Conservation (phyloP, 257 asterid genomes). For the Fraxinus excelsior region DNA sequence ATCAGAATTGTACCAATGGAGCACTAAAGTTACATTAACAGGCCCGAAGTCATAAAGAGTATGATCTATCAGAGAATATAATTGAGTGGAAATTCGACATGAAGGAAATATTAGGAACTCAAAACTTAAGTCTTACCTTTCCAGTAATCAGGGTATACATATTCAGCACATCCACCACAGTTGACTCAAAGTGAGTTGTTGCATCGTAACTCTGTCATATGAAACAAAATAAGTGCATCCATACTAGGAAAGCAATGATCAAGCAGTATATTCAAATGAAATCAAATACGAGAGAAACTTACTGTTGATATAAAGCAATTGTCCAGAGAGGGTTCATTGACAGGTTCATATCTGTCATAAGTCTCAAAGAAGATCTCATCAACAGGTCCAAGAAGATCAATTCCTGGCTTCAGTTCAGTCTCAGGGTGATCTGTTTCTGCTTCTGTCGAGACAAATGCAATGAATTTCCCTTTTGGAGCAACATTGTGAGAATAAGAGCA, state of each 20-base stretch:
- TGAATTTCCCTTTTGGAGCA: slow-evolving; percentile 95
- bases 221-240: slow-evolving; percentile 24
- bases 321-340: slow-evolving; percentile 83
- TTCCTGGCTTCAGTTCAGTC: slow-evolving; percentile 85
- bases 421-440: slow-evolving; percentile 92
- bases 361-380: slow-evolving; percentile 94
- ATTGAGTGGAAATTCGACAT: neutral
- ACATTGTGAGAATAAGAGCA: slow-evolving; percentile 98
- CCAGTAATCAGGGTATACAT: slow-evolving; percentile 67
- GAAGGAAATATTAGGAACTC: neutral
- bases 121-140: slow-evolving; percentile 43
- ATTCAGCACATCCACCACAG: slow-evolving; percentile 62
- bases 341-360: slow-evolving; percentile 89
- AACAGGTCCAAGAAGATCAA: slow-evolving; percentile 94
- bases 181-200: slow-evolving; percentile 71
- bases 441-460: slow-evolving; percentile 93
- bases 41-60: neutral
- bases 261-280: slow-evolving; percentile 11
- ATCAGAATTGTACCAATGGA: neutral
- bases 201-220: slow-evolving; percentile 63
- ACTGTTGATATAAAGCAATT: slow-evolving; percentile 91
- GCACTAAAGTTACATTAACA: neutral
- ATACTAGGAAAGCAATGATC: slow-evolving; percentile 4
- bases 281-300: slow-evolving; percentile 38
- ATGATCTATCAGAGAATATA: neutral